Evolutionary conservation across 495 filamentous ascomycete genomes (phyloP).

Genomic region (Neurospora sp.): DNA sequence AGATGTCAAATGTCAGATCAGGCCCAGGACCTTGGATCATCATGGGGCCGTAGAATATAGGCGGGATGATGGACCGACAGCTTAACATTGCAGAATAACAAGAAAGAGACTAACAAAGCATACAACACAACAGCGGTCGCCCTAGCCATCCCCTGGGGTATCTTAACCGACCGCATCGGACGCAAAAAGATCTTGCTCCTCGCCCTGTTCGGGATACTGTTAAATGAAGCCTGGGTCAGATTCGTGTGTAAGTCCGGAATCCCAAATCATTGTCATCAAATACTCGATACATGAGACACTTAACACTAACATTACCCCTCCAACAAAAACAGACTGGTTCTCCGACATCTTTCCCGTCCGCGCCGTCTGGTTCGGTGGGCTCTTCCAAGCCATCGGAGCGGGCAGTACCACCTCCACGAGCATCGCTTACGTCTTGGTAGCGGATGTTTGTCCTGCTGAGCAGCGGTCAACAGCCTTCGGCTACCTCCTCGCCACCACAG

Average conservation of each 20-base stretch:
- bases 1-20: too few species aligned
- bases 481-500: slow-evolving; percentile 25
- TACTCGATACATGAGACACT: too few species aligned
- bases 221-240: slow-evolving; percentile 26
- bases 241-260: slow-evolving; percentile 15
- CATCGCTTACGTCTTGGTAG: slow-evolving; percentile 44
- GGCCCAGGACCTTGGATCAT: too few species aligned
- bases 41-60: too few species aligned
- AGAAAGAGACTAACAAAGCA: too few species aligned
- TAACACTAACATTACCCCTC: too few species aligned
- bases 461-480: slow-evolving; percentile 43
- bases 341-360: slow-evolving; percentile 35
- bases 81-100: too few species aligned
- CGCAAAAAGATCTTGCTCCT: slow-evolving; percentile 32
- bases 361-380: slow-evolving; percentile 39
- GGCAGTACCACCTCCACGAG: slow-evolving; percentile 37
- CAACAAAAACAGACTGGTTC: slow-evolving; percentile 14
- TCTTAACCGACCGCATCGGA: slow-evolving; percentile 37
- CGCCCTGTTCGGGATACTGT: slow-evolving; percentile 20
- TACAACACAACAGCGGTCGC: too few species aligned
- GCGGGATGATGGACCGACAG: too few species aligned
- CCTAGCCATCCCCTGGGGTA: slow-evolving; percentile 35
- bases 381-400: slow-evolving; percentile 42
- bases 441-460: slow-evolving; percentile 42
- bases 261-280: background rate